phyloP scores from a whole-genome alignment of 2,329 filamentous ascomycete genomes.

The Exophiala phaeomuriformis region DNA sequence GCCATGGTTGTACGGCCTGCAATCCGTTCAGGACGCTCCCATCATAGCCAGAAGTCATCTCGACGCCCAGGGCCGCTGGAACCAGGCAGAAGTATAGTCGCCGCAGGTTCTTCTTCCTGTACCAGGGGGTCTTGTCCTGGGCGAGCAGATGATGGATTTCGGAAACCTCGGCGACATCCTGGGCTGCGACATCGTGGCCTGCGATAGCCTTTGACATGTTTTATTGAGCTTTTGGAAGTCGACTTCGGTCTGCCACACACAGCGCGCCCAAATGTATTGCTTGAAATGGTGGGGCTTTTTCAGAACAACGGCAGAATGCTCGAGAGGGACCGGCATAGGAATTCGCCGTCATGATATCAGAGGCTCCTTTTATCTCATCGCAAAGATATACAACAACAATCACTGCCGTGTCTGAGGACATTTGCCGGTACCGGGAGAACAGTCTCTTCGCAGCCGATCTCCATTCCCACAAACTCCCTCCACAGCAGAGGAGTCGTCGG shows the following conservation, averaged over 20 bases:
- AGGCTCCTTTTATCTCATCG: too few relatives aligned
- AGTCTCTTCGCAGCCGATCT: too few relatives aligned
- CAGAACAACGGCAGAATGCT: too few relatives aligned
- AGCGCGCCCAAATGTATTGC: too few relatives aligned
- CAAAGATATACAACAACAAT: too few relatives aligned
- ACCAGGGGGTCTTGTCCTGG: constrained; percentile 44
- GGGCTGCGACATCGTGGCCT: constrained; percentile 14
- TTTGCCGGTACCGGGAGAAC: too few relatives aligned
- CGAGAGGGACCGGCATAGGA: too few relatives aligned
- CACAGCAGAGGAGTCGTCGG: too few relatives aligned
- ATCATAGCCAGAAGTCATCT: constrained; percentile 45
- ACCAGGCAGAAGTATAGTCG: constrained; percentile 52
- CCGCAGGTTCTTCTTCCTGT: constrained; percentile 53
- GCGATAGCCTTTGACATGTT: constrained; percentile 17
- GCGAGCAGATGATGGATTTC: constrained; percentile 14
- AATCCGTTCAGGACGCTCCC: constrained; percentile 21
- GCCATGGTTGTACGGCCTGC: constrained; percentile 16
- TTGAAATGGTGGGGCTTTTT: too few relatives aligned
- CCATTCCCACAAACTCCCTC: too few relatives aligned
- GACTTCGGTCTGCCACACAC: neutral
- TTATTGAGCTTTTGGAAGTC: neutral
- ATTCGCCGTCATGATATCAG: too few relatives aligned
- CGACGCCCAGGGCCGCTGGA: constrained; percentile 55
- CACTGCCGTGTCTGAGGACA: too few relatives aligned
- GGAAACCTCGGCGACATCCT: constrained; percentile 16